These are phyloP conservation scores for Vigna hirtella DNA, from an alignment of 306 rosid species.

Conservation along the genomic window DNA sequence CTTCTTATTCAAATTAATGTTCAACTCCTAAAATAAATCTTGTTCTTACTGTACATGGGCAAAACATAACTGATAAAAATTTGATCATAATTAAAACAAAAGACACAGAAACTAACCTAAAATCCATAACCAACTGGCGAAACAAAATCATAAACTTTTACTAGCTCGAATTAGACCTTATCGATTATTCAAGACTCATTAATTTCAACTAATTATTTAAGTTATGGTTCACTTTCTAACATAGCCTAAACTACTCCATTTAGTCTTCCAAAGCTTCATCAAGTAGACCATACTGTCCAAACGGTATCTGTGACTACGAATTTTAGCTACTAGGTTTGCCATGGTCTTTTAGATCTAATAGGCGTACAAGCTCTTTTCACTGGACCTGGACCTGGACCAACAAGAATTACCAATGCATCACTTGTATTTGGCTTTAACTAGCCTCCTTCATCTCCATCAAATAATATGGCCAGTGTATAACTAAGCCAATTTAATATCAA, in stretches of 20 bases:
- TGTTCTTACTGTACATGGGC: neutral
- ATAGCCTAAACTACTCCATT: neutral
- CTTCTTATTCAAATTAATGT: neutral
- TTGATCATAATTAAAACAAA: neutral
- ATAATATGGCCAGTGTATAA: neutral
- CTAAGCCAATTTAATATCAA: constrained; percentile 18
- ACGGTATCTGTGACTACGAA: neutral
- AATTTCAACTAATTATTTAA: neutral
- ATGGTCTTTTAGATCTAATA: neutral
- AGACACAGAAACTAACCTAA: neutral
- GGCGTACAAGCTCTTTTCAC: neutral
- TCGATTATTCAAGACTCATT: neutral
- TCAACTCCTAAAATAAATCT: neutral
- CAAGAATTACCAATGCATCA: neutral
- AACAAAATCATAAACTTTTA: neutral
- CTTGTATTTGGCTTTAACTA: neutral
- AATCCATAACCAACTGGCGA: neutral
- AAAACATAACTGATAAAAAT: neutral
- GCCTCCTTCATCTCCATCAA: neutral
- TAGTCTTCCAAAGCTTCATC: neutral
- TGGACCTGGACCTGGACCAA: neutral
- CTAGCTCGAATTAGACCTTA: neutral
- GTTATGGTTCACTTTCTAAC: neutral
- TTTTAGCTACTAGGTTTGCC: neutral
- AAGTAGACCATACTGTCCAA: neutral